Base-by-base conservation (phyloP, 1,284 basidiomycete genomes). In the Lignosus rhinocerotis region DNA sequence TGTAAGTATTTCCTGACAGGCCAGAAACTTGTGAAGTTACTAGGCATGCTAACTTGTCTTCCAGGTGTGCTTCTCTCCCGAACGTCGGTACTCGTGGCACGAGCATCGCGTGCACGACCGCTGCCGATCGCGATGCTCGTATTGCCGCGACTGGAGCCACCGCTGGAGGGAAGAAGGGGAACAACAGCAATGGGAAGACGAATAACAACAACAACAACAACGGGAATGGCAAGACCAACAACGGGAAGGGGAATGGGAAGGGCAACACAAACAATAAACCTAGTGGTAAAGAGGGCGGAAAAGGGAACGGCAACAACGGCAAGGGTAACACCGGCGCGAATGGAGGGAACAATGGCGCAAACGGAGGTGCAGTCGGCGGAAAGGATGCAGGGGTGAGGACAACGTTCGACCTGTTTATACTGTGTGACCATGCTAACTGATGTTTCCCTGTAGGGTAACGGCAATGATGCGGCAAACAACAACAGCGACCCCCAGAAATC, bases 1-100 rank as follows among this genome's bases (percentile, higher is more conserved):
- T 69, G 31, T 60, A 38, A 56, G 60, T 55, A 3, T 19, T 17
- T 9, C 16, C 11, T 14, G 17, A 16, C 21, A 21, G 34, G 16
- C 16, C 34, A 25, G 25, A 21, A 17, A 19, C 6, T 4, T 34
- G n/a, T 2, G n/a, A 32, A 8, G 17, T 21, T 32, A 25, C 44
- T 31, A n/a, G 43, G 8, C 43, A 12, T 21, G 11, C 45, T 32
- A 4, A 16, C 19, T 3, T 25, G 2, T 6, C 12, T 8, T 33
- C 6, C 51, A 83, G 81, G 34, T 86, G 83, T 66, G 78, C 78
- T 36, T 82, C 82, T 0, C 72, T 86, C 44, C 84, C 84, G 17
- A 65, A 78, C 36, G 73, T 76, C 33, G 75, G 75, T 66, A 67
- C 67, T 8, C 55, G 72, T 2, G 80, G 79, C 25, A 80, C 80